A percentile compares a stretch with the other conserved stretches of the same genome.
These are phyloP conservation scores for Silene conica DNA, from an alignment of 148 eudicot genomes.

Conservation along the genomic window DNA sequence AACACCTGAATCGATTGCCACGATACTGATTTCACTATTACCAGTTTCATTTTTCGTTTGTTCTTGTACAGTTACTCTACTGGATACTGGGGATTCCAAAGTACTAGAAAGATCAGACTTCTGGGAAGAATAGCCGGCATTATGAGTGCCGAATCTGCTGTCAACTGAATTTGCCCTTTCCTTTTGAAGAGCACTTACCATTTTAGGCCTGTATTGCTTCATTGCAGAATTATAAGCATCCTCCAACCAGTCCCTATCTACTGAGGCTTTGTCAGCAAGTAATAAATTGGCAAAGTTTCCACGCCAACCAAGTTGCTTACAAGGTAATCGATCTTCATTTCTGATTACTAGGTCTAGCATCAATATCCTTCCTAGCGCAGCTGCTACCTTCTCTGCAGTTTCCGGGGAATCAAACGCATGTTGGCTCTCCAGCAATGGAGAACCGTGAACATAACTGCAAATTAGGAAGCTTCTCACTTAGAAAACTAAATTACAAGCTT, in stretches of 20 bases:
- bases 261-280: conserved; percentile 61
- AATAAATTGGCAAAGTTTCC: conserved; percentile 87
- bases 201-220: conserved; percentile 63
- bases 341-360: conserved; percentile 92
- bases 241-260: conserved; percentile 59
- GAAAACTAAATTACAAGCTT: conserved; percentile 19
- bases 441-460: conserved; percentile 90
- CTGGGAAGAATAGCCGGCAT: conserved; percentile 40
- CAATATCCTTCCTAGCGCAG: conserved; percentile 84
- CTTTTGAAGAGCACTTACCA: conserved; percentile 58
- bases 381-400: conserved; percentile 68
- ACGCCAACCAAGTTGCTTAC: conserved; percentile 91
- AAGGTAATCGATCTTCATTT: conserved; percentile 97
- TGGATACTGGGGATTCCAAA: conserved; percentile 46
- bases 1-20: conserved; percentile 96
- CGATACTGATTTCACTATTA: conserved; percentile 47
- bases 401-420: conserved; percentile 68
- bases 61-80: conserved; percentile 39
- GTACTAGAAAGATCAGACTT: conserved; percentile 58
- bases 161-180: conserved; percentile 71
- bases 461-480: conserved; percentile 6
- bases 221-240: conserved; percentile 77
- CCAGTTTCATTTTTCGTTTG: conserved; percentile 36
- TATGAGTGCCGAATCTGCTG: conserved; percentile 52
- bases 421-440: conserved; percentile 79